Evolutionary conservation across 1,284 basidiomycete genomes (phyloP).

Genomic region (Mycena sp.): DNA sequence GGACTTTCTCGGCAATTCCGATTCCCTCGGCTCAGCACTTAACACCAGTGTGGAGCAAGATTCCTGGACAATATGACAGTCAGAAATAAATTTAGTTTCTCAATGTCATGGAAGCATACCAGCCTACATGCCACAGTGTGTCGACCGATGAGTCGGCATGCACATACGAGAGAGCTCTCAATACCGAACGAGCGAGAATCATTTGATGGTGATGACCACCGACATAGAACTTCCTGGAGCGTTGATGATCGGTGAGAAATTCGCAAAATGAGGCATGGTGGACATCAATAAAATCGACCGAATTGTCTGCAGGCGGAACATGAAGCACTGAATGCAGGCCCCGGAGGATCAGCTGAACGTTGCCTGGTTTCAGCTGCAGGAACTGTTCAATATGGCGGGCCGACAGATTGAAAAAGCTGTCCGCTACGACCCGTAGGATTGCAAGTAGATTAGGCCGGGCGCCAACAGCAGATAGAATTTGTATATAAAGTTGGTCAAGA

Average conservation of each 20-base stretch:
- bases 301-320: not conserved
- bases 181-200: too few species aligned
- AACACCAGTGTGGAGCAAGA: too few species aligned
- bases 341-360: not conserved
- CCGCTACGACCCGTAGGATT: not conserved
- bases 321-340: conserved; percentile 2
- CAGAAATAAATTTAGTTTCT: too few species aligned
- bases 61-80: too few species aligned
- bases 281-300: not conserved
- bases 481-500: conserved; percentile 6
- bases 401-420: not conserved
- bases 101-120: too few species aligned
- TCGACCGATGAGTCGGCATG: too few species aligned
- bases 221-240: not conserved
- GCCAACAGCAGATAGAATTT: not conserved
- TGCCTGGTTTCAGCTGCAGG: not conserved
- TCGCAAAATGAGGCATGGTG: conserved; percentile 7
- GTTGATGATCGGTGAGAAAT: not conserved
- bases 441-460: not conserved
- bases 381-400: conserved; percentile 7
- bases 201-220: too few species aligned
- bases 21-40: too few species aligned
- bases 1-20: too few species aligned
- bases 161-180: too few species aligned
- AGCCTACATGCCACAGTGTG: too few species aligned